A percentile compares a stretch with the other conserved stretches of the same genome.
These are phyloP conservation scores for Talaromyces liani DNA, from an alignment of 495 filamentous ascomycete genomes.

Conservation along the genomic window DNA sequence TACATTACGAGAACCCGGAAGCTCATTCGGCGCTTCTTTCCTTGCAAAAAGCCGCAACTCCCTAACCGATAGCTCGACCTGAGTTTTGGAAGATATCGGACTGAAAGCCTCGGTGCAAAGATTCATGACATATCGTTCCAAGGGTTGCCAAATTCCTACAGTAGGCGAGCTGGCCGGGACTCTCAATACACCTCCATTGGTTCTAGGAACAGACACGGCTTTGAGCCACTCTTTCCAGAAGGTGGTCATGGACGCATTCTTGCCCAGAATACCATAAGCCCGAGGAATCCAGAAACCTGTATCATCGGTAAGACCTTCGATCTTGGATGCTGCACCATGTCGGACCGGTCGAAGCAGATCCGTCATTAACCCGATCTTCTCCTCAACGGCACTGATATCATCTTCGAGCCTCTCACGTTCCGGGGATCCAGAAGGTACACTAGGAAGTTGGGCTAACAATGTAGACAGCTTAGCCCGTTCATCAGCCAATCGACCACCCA, in stretches of 20 bases:
- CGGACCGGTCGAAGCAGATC: slow-evolving; percentile 88
- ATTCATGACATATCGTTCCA: slow-evolving; percentile 97
- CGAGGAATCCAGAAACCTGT: slow-evolving; percentile 95
- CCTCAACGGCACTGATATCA: slow-evolving; percentile 89
- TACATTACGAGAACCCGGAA: slow-evolving; percentile 79
- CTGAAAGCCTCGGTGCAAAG: slow-evolving; percentile 92
- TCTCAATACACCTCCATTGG: slow-evolving; percentile 71
- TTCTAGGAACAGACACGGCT: slow-evolving; percentile 90
- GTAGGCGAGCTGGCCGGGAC: slow-evolving; percentile 83
- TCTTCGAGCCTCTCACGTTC: slow-evolving; percentile 82
- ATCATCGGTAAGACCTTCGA: slow-evolving; percentile 92
- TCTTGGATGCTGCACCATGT: slow-evolving; percentile 92
- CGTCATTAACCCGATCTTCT: slow-evolving; percentile 95
- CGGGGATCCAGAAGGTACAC: slow-evolving; percentile 67
- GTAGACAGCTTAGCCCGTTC: slow-evolving; percentile 87
- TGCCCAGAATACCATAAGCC: slow-evolving; percentile 86
- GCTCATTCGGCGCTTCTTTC: slow-evolving; percentile 88
- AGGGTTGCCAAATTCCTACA: slow-evolving; percentile 91
- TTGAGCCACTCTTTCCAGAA: slow-evolving; percentile 99
- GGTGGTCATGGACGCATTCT: slow-evolving; percentile 72
- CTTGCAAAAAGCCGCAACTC: slow-evolving; percentile 88
- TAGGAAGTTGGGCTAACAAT: slow-evolving; percentile 74
- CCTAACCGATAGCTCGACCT: slow-evolving; percentile 85
- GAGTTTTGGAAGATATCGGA: slow-evolving; percentile 86
- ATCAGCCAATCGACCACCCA: slow-evolving; percentile 81